A percentile compares a stretch with the other conserved stretches of the same genome.
These are phyloP conservation scores for Claviceps monticola DNA, from an alignment of 2,329 filamentous ascomycete genomes.

Conservation along the genomic window DNA sequence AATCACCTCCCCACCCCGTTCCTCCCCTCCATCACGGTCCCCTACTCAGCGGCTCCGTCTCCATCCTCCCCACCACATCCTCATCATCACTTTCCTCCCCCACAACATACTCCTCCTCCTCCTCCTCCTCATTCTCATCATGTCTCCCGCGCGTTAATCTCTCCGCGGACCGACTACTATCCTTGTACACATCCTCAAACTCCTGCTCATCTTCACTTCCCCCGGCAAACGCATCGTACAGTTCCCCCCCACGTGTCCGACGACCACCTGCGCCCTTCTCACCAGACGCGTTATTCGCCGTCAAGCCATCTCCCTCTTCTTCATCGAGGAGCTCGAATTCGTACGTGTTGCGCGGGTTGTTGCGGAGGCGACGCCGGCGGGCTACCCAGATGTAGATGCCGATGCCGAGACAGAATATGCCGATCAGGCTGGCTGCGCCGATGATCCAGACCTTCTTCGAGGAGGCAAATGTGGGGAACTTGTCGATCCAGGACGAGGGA, in stretches of 20 bases:
- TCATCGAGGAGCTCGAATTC: constrained; percentile 90
- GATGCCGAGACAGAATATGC: constrained; percentile 67
- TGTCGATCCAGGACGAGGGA: constrained; percentile 62
- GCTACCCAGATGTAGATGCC: constrained; percentile 73
- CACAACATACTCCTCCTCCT: constrained; percentile 33
- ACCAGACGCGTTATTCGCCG: constrained; percentile 15
- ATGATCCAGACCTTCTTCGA: constrained; percentile 91
- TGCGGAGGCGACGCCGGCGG: constrained; percentile 60
- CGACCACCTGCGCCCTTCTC: constrained; percentile 32
- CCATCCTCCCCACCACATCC: constrained; percentile 15
- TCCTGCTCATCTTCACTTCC: constrained; percentile 53
- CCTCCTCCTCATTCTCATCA: constrained; percentile 6
- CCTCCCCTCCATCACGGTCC: neutral
- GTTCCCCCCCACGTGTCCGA: constrained; percentile 61
- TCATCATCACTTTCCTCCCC: constrained; percentile 32
- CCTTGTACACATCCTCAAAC: constrained; percentile 27
- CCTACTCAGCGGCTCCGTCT: constrained; percentile 12
- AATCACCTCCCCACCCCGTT: neutral
- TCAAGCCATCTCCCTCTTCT: constrained; percentile 51
- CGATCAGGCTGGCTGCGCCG: constrained; percentile 70
- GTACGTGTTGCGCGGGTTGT: constrained; percentile 67
- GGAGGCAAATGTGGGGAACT: constrained; percentile 81
- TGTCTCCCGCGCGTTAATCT: constrained; percentile 13
- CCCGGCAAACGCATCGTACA: constrained; percentile 95
- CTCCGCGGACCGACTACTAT: constrained; percentile 16